Evolutionary conservation across 768 basidiomycete genomes (phyloP), one percentile per base, ranked within the genome.

Genomic region (Albatrellus ellisii): DNA sequence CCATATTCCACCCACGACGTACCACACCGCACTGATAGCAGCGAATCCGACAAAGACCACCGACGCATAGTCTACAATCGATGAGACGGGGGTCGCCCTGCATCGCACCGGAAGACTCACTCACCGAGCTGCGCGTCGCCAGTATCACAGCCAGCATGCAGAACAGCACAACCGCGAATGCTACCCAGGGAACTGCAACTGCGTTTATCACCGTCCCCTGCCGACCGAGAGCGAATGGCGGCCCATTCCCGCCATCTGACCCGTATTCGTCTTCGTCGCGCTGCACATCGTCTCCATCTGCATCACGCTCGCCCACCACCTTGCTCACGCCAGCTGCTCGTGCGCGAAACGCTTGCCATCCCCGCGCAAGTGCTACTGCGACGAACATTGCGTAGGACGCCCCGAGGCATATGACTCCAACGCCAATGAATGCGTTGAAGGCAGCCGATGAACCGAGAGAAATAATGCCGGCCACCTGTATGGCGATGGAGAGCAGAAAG

Each of bases 341-440:
- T n/a, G n/a, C n/a, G n/a, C n/a, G n/a, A n/a, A n/a, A n/a, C n/a
- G n/a, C n/a, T n/a, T n/a, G n/a, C n/a, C n/a, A n/a, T 0, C 67
- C 63, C 26, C 69, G 51, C 1, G 58, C 51, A 4, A 80, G 57
- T 8, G 66, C 69, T 34, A 77, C 69, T 1, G 69, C 67, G 6
- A 81, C 64, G 2, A 77, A 77, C 62, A 80, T 68, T 2, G 70
- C 70, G 46, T 78, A 77, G 36, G 73, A 74, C n/a, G 73, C 69
- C 2, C 73, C 73, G 9, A 79, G 62, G 51, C 76, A 79, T 44
- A 79, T 79, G 17, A 77, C 74, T 0, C 73, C 73, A 3, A 79
- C 75, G 10, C 77, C 74, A 4, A 75, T 70, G 47, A 81, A 79
- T 3, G 75, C 78, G 45, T 77, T 79, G 56, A 80, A 79, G 2